Evolutionary conservation across 768 basidiomycete species (phyloP), one percentile per base, ranked within the genome.

Genomic region (Leucosporidium creatinivorum): DNA sequence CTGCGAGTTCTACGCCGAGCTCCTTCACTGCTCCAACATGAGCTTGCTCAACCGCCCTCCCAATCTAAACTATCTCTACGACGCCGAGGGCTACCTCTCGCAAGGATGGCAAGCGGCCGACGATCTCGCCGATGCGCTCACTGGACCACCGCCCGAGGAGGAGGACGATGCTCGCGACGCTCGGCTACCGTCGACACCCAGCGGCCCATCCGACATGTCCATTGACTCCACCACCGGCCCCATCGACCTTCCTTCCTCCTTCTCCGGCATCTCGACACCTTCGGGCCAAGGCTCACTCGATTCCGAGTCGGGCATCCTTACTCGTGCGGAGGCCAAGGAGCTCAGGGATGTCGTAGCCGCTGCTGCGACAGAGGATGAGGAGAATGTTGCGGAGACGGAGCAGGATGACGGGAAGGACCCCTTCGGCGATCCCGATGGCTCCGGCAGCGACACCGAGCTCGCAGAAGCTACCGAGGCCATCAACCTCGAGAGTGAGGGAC

Each of bases 11-110:
- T 93, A 94, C 74, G 96, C 94, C 25, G 96, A 99, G 77, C 85
- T 99, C 8, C 80, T 98, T 30, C 96, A 99, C 76, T 96, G 93
- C 77, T 98, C 96, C 23, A 98, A 96, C 75, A 98, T 99, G 94
- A 87, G 89, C 8, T 84, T 98, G 28, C 82, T 98, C 31, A 98
- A 98, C 77, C 89, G 96, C 15, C 79, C 84, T 0, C 9, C 57
- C 21, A 31, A 83, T 85, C 56, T 82, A 84, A 28, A 80, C 86
- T n/a, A 93, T 91, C 77, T 90, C 91, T 75, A 80, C 81, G 1
- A 85, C 59, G 50, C 61, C 23, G 25, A 90, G 61, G 94, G 94
- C 25, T 85, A 89, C 31, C 79, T 99, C 52, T 85, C 87, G 72
- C 92, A 92, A n/a, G 93, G 94, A 8, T 79, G 96, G 17, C 80